phyloP scores from a whole-genome alignment of 2,329 filamentous ascomycete species.

The Cercospora citrullina region DNA sequence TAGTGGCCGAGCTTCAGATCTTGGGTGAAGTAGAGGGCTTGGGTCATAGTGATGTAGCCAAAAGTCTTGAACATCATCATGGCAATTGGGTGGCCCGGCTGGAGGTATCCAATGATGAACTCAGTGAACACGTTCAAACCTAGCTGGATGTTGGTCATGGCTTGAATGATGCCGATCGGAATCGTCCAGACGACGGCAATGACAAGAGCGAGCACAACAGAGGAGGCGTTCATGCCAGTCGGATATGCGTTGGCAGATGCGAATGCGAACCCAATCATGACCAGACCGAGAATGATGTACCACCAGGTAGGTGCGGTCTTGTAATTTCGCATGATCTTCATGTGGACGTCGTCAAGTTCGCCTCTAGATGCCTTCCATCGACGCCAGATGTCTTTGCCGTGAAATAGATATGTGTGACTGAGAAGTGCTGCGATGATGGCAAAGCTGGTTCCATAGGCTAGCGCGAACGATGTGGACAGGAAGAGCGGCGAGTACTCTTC shows the following conservation, averaged over 20 bases:
- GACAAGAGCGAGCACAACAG: slow-evolving; percentile 71
- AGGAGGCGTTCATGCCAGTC: slow-evolving; percentile 82
- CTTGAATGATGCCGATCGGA: slow-evolving; percentile 89
- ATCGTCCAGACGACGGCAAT: slow-evolving; percentile 82
- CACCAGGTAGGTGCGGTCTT: slow-evolving; percentile 77
- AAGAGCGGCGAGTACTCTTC: slow-evolving; percentile 78
- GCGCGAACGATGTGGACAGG: slow-evolving; percentile 80
- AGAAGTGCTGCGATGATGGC: slow-evolving; percentile 76
- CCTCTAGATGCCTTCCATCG: slow-evolving; percentile 63
- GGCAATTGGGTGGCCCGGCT: slow-evolving; percentile 39
- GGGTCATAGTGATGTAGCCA: slow-evolving; percentile 42
- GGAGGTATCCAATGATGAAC: slow-evolving; percentile 28
- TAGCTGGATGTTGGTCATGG: slow-evolving; percentile 67
- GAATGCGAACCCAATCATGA: slow-evolving; percentile 29
- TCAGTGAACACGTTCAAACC: slow-evolving; percentile 32
- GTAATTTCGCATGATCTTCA: slow-evolving; percentile 79
- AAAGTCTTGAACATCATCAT: slow-evolving; percentile 46
- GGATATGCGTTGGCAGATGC: slow-evolving; percentile 56
- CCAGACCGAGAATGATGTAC: slow-evolving; percentile 54
- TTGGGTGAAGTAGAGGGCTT: slow-evolving; percentile 46
- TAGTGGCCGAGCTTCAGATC: slow-evolving; percentile 49
- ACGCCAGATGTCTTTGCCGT: slow-evolving; percentile 77
- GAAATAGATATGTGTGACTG: slow-evolving; percentile 81
- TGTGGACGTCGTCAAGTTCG: slow-evolving; percentile 72
- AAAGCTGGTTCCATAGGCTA: slow-evolving; percentile 84